phyloP scores from a whole-genome alignment of 2,329 filamentous ascomycete genomes.

The Fusarium denticulatum region DNA sequence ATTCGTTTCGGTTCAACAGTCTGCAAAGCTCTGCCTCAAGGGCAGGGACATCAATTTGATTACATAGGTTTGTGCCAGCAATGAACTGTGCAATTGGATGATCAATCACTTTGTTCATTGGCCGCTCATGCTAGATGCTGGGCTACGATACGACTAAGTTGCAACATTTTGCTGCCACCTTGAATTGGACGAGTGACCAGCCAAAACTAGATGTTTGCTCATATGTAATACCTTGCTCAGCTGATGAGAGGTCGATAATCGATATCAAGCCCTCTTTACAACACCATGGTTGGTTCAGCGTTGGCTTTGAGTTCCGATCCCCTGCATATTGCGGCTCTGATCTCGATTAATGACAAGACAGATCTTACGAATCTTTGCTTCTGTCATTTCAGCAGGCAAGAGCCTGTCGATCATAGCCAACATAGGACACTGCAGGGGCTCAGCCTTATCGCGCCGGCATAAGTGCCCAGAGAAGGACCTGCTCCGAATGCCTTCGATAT shows the following conservation, averaged over 20 bases:
- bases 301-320: constrained; percentile 3
- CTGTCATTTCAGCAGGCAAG: constrained; percentile 30
- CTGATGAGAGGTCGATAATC: constrained; percentile 15
- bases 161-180: background rate
- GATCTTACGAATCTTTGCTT: constrained; percentile 13
- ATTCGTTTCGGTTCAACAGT: background rate
- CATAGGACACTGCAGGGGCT: constrained; percentile 11
- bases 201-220: constrained; percentile 3
- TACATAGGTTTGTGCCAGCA: background rate
- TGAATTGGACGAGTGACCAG: constrained; percentile 1
- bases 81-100: background rate
- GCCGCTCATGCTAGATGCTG: background rate
- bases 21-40: background rate
- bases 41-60: background rate
- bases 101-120: background rate
- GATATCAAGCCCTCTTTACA: background rate
- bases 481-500: background rate
- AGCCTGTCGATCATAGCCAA: constrained; percentile 34
- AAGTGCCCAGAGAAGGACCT: background rate
- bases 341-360: constrained; percentile 2
- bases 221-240: constrained; percentile 15
- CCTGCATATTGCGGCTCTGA: constrained; percentile 32
- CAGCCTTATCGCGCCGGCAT: constrained; percentile 32
- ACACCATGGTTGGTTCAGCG: constrained; percentile 23
- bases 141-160: background rate